phyloP scores from a whole-genome alignment of 306 rosid species.

The Pyrus betulifolia region DNA sequence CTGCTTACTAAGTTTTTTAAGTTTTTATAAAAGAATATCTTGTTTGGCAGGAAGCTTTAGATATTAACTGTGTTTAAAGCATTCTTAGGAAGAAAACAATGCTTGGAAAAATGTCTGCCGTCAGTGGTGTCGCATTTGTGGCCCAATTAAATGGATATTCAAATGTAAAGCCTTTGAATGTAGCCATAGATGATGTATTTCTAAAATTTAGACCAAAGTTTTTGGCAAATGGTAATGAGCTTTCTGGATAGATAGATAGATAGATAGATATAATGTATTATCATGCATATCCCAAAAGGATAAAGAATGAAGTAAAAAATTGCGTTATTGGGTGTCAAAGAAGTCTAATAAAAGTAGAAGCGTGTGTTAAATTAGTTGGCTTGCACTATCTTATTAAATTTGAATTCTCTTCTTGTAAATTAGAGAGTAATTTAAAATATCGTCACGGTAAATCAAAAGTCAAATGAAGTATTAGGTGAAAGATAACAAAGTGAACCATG shows the following conservation, averaged over 20 bases:
- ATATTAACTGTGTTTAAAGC: neutral
- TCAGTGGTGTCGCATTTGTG: neutral
- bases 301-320: neutral
- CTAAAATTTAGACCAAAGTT: no score
- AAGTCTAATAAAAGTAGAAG: neutral
- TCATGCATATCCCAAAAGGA: neutral
- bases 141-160: conserved; percentile 7
- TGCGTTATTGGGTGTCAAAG: neutral
- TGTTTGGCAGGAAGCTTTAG: neutral
- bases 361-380: neutral
- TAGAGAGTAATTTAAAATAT: no score
- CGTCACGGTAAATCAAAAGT: no score
- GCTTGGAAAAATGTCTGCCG: neutral
- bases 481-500: neutral
- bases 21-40: neutral
- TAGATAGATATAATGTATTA: no score
- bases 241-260: no score
- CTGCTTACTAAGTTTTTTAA: neutral
- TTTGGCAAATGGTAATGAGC: no score
- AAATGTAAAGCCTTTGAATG: neutral
- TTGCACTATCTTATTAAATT: no score
- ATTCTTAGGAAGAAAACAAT: neutral
- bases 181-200: neutral
- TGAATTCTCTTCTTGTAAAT: no score
- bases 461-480: no score